A percentile compares a stretch with the other conserved stretches of the same genome.
Conservation (phyloP, 192 early-diverging fungal genomes). For the Fimicolochytrium jonesii region DNA sequence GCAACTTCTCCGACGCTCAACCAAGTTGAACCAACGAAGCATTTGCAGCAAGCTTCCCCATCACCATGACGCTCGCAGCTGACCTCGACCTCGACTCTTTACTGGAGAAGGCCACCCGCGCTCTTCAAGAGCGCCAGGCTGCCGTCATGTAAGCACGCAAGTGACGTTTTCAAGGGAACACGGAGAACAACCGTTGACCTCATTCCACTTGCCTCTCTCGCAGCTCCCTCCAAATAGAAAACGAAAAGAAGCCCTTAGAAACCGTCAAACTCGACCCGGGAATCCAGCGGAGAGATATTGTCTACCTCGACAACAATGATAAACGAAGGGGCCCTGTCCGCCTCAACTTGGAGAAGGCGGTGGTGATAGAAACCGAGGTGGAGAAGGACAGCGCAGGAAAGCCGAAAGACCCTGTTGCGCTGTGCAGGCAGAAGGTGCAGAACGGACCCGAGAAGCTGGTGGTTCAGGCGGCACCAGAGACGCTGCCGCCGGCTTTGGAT, state of each 20-base stretch:
- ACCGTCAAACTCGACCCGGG: constrained; percentile 18
- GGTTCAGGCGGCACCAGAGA: constrained; percentile 13
- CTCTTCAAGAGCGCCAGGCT: constrained; percentile 8
- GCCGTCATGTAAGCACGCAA: not conserved
- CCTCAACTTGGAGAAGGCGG: constrained; percentile 12
- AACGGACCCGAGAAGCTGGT: constrained; percentile 17
- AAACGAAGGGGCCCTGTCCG: constrained; percentile 22
- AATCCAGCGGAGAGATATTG: not conserved
- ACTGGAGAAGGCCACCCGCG: constrained; percentile 12
- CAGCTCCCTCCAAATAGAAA: not conserved
- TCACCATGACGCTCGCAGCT: not conserved
- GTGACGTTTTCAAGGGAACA: not conserved
- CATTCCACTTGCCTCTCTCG: not conserved
- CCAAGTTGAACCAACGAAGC: no score
- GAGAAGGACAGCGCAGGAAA: not conserved
- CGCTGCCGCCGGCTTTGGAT: constrained; percentile 27
- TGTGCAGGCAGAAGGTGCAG: not conserved
- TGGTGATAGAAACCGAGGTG: not conserved
- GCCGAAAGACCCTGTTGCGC: not conserved
- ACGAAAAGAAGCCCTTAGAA: not conserved
- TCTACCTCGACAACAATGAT: not conserved
- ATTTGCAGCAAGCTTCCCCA: no score
- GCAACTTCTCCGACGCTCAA: no score
- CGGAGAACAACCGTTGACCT: not conserved
- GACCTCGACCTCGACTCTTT: constrained; percentile 27